Evolutionary conservation across 129 eudicot species (phyloP).

Genomic region (Chrysanthemum makinoi): DNA sequence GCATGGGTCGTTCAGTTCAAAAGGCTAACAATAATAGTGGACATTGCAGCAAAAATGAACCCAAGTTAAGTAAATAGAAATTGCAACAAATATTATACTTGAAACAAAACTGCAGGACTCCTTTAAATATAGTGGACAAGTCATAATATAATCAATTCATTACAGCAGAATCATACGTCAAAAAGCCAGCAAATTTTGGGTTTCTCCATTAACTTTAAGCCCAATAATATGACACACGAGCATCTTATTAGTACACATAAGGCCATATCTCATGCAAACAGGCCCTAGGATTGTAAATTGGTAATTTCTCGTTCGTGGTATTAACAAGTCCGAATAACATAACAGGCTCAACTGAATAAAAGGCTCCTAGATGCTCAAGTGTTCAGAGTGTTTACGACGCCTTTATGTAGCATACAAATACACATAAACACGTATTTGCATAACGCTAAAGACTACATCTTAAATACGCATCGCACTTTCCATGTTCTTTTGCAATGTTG

Average conservation of each 20-base stretch:
- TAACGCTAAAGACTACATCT: too few species aligned
- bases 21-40: neutral
- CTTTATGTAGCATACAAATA: too few species aligned
- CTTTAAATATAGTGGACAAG: neutral
- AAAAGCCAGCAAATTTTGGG: neutral
- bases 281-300: neutral
- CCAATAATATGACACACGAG: neutral
- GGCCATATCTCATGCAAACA: neutral
- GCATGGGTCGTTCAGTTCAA: constrained; percentile 9
- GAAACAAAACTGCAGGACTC: constrained; percentile 9
- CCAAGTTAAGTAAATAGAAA: neutral
- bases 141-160: neutral
- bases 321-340: neutral
- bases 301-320: neutral
- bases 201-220: neutral
- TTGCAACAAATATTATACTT: neutral
- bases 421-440: too few species aligned
- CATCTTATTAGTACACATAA: neutral
- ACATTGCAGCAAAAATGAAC: neutral
- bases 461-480: too few species aligned
- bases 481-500: too few species aligned
- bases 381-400: too few species aligned
- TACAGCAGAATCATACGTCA: neutral
- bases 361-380: too few species aligned
- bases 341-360: too few species aligned